phyloP scores from a whole-genome alignment of 2,329 filamentous ascomycete genomes.

The Myriosclerotinia duriaeana region DNA sequence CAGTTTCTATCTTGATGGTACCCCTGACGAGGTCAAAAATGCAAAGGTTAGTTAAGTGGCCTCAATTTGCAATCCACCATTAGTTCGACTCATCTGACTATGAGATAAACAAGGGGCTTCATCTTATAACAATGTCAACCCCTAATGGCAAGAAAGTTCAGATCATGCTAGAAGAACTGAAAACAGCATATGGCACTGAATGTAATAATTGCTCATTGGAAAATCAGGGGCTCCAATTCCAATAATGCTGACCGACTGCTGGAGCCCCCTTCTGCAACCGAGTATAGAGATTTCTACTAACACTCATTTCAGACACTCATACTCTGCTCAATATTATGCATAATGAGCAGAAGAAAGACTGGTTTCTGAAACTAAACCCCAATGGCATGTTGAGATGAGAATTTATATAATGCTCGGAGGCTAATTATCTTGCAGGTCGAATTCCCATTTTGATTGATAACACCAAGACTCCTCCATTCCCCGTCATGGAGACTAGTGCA shows the following conservation, averaged over 20 bases:
- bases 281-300: background rate
- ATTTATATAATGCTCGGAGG: background rate
- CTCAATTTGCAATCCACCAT: background rate
- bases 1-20: conserved; percentile 26
- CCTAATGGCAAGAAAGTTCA: conserved; percentile 54
- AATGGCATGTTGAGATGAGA: conserved; percentile 40
- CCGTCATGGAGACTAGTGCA: conserved; percentile 54
- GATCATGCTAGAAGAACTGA: conserved; percentile 56
- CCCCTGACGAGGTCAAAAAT: conserved; percentile 28
- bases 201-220: conserved; percentile 44
- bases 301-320: conserved; percentile 23
- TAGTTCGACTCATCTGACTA: background rate
- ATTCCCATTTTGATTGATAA: conserved; percentile 55
- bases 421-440: conserved; percentile 37
- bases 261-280: background rate
- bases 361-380: conserved; percentile 50
- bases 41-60: conserved; percentile 25
- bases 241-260: background rate
- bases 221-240: background rate
- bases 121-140: conserved; percentile 52
- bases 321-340: conserved; percentile 37
- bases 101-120: conserved; percentile 43
- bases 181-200: conserved; percentile 49
- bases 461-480: conserved; percentile 49
- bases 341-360: conserved; percentile 57